These are phyloP conservation scores for Capronia coronata DNA, from an alignment of 2,329 filamentous ascomycete species.

Conservation along the genomic window DNA sequence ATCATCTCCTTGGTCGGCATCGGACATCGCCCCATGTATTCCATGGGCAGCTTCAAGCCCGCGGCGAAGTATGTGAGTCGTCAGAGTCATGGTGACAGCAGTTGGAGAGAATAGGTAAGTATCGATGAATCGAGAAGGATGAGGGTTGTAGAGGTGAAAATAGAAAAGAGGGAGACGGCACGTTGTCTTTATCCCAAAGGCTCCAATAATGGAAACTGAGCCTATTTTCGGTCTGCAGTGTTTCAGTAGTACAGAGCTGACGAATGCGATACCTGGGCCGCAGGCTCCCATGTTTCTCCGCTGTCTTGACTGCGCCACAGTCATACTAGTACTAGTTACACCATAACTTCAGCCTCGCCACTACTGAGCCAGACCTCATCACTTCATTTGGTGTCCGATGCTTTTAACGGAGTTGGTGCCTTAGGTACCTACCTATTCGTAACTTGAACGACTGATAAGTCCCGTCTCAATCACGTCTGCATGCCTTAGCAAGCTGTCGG, in stretches of 20 bases:
- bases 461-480: too few relatives aligned
- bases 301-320: slow-evolving; percentile 1
- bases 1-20: slow-evolving; percentile 18
- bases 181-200: slow-evolving; percentile 2
- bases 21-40: slow-evolving; percentile 27
- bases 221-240: too few relatives aligned
- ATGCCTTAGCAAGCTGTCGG: too few relatives aligned
- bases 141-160: slow-evolving; percentile 1
- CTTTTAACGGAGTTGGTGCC: too few relatives aligned
- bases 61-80: slow-evolving; percentile 33
- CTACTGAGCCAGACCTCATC: too few relatives aligned
- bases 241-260: background rate
- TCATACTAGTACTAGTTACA: too few relatives aligned
- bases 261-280: background rate
- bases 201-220: too few relatives aligned
- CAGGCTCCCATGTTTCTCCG: slow-evolving; percentile 1
- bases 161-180: background rate
- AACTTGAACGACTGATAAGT: too few relatives aligned
- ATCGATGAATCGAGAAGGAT: slow-evolving; percentile 1
- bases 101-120: background rate
- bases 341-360: background rate
- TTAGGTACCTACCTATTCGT: too few relatives aligned
- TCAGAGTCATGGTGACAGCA: slow-evolving; percentile 14
- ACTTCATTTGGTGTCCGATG: too few relatives aligned
- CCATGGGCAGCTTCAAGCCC: slow-evolving; percentile 32